Evolutionary conservation across 140 eudicot species (phyloP), one percentile per base, ranked within the genome.

Genomic region (Oenanthe javanica): DNA sequence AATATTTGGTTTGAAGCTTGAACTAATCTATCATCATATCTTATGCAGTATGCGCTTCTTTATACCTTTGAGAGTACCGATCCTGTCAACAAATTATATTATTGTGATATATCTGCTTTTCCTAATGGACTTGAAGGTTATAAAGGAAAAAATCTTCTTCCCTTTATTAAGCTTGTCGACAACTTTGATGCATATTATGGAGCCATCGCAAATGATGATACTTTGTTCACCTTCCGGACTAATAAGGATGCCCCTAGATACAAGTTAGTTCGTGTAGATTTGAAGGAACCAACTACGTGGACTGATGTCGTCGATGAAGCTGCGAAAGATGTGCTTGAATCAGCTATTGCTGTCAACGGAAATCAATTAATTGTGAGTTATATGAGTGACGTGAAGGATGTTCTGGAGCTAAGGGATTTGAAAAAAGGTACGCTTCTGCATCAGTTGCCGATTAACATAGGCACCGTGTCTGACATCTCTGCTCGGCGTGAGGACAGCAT

Each of bases 191-290:
- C 96, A 76, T 45, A 51, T 55, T 95, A 92, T 74, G 84, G 81
- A 40, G 85, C 79, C 66, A 80, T 95, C 25, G 92, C 96, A 2
- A 92, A 95, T 87, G 93, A 95, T 27, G 96, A 77, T 57, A 86
- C 97, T 1, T 54, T 92, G 42, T 95, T 95, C 76, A 92, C 99
- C 75, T 95, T 95, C 78, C 83, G 82, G 80, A 92, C 99, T 19
- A 95, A 95, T 74, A 95, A 92, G 87, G 83, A 89, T 83, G 97
- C 99, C 79, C 97, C 99, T 25, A 90, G 86, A 80, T 79, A 92
- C 86, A 95, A 95, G 82, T 66, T 92, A 82, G 91, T 89, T 72
- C 88, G 93, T 43, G 93, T 95, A 50, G 97, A 95, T 76, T 85
- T 95, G 31, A 89, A 89, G 86, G 88, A 88, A 61, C 97, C 96